A percentile compares a stretch with the other conserved stretches of the same genome.
These are phyloP conservation scores for Plasmopara viticola DNA, from an alignment of 352 stramenopile genomes.

Conservation along the genomic window DNA sequence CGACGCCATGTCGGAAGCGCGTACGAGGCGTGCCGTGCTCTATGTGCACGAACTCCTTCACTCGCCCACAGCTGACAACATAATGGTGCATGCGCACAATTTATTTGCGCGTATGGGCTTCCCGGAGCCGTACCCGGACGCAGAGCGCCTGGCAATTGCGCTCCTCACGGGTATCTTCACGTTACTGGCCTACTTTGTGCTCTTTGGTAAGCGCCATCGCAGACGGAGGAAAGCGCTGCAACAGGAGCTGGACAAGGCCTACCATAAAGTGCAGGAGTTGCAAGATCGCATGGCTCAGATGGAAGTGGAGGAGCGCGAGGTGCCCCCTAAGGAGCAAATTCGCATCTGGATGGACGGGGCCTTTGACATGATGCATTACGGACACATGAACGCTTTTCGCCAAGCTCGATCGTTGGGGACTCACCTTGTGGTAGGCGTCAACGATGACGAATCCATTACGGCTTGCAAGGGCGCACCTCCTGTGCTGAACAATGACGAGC, in stretches of 20 bases:
- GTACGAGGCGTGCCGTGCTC: conserved; percentile 51
- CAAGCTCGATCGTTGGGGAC: conserved; percentile 93
- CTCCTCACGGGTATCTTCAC: conserved; percentile 76
- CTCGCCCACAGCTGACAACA: conserved; percentile 55
- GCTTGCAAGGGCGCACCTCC: conserved; percentile 93
- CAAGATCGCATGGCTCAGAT: conserved; percentile 81
- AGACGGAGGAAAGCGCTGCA: conserved; percentile 60
- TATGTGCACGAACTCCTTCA: conserved; percentile 80
- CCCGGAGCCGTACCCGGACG: conserved; percentile 80
- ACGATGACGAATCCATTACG: conserved; percentile 96
- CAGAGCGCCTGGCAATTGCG: conserved; percentile 77
- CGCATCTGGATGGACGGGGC: conserved; percentile 98
- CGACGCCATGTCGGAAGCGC: conserved; percentile 42
- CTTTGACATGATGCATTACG: conserved; percentile 99
- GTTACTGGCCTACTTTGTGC: conserved; percentile 81
- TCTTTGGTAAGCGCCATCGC: conserved; percentile 83
- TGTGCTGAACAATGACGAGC: conserved; percentile 96
- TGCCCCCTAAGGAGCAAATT: conserved; percentile 82
- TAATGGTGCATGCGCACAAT: conserved; percentile 65
- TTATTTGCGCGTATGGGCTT: conserved; percentile 63
- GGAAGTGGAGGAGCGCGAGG: conserved; percentile 61
- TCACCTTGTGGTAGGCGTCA: conserved; percentile 97
- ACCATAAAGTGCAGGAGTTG: conserved; percentile 76
- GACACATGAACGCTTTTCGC: conserved; percentile 99
- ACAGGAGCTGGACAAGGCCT: conserved; percentile 66